A percentile compares a stretch with the other conserved stretches of the same genome.
Conservation (phyloP, 2,329 filamentous ascomycete genomes). For the Pyricularia sp. region DNA sequence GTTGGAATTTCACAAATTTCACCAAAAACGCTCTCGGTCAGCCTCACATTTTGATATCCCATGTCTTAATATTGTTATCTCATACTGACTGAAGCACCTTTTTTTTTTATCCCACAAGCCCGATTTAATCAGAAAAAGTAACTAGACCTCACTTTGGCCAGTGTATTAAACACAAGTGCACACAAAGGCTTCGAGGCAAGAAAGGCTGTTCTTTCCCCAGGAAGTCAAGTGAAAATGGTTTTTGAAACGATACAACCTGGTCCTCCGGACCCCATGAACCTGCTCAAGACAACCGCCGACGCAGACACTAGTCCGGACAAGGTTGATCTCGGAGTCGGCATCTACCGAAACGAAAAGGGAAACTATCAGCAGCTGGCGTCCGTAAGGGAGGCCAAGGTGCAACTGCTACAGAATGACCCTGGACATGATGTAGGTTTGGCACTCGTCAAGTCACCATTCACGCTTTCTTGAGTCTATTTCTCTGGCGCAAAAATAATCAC, state of each 20-base stretch:
- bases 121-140: background rate
- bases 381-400: background rate
- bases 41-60: no score
- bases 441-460: background rate
- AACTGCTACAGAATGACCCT: background rate
- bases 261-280: constrained; percentile 19
- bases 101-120: background rate
- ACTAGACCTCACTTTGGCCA: no score
- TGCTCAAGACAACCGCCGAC: constrained; percentile 18
- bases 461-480: background rate
- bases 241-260: constrained; percentile 11
- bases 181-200: no score
- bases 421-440: background rate
- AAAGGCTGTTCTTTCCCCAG: background rate
- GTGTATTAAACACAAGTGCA: no score
- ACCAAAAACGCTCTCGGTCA: no score
- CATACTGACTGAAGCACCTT: background rate
- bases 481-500: background rate
- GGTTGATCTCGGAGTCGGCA: constrained; percentile 22
- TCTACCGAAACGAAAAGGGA: constrained; percentile 21
- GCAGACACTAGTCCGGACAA: constrained; percentile 16
- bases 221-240: background rate
- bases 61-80: no score
- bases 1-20: background rate
- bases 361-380: background rate